Percentiles rank a stretch among this genome's conserved stretches.
Evolutionary conservation across 768 basidiomycete species (phyloP).

Genomic region (Podaxis sp.): DNA sequence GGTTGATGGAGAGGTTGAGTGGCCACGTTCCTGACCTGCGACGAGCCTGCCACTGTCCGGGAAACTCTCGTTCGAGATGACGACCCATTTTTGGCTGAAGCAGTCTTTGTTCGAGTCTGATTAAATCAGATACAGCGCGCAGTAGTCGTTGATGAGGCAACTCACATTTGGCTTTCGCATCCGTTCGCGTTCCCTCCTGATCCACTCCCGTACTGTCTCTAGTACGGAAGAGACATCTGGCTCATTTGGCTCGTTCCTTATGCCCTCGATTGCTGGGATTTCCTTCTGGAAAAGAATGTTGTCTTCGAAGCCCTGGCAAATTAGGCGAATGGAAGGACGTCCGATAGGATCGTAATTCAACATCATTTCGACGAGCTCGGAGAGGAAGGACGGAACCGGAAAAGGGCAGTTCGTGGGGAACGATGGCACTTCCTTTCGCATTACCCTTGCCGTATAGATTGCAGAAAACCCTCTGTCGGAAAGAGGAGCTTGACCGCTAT

Average conservation of each 20-base stretch:
- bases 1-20: background rate
- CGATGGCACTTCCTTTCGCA: background rate
- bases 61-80: background rate
- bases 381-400: background rate
- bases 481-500: background rate
- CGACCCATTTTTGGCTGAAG: background rate
- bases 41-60: background rate
- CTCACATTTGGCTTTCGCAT: background rate
- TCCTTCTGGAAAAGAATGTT: background rate
- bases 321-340: background rate
- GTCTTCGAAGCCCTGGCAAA: background rate
- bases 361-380: constrained; percentile 1
- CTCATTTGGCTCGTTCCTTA: background rate
- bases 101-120: background rate
- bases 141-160: background rate
- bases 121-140: background rate
- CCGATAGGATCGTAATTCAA: background rate
- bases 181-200: background rate
- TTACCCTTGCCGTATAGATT: constrained; percentile 1
- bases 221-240: background rate
- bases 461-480: background rate
- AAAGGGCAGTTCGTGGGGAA: background rate
- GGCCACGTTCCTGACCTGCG: background rate
- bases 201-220: background rate
- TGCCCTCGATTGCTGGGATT: background rate